Evolutionary conservation across 805 yeast species (phyloP).

Genomic region (Suhomyces faveliae): DNA sequence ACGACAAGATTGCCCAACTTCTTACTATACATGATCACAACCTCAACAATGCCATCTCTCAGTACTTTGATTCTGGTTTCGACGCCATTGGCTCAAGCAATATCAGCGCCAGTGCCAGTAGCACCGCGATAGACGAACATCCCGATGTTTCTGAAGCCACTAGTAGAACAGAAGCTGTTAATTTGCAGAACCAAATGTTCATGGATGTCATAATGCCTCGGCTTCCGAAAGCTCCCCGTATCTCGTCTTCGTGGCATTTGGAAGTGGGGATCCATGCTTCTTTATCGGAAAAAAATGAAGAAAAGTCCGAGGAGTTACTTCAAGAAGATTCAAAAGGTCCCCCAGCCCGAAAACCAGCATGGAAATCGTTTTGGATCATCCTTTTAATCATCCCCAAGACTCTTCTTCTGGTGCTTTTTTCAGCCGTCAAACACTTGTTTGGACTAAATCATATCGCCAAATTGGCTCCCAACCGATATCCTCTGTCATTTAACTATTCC

Average conservation of each 20-base stretch:
- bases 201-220: conserved; percentile 31
- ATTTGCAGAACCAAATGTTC: conserved; percentile 27
- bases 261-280: conserved; percentile 42
- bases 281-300: conserved; percentile 14
- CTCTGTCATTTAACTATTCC: conserved; percentile 27
- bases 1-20: conserved; percentile 45
- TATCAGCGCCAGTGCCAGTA: background rate
- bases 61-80: conserved; percentile 56
- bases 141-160: background rate
- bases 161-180: conserved; percentile 9
- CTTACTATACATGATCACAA: conserved; percentile 57
- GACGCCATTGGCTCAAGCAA: conserved; percentile 15
- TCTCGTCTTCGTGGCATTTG: conserved; percentile 41
- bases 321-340: background rate
- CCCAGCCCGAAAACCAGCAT: conserved; percentile 22
- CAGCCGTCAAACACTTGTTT: conserved; percentile 28
- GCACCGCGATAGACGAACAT: background rate
- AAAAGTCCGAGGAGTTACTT: background rate
- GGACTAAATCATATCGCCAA: conserved; percentile 13
- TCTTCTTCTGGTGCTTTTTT: conserved; percentile 40
- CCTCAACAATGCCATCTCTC: conserved; percentile 57
- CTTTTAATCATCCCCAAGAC: conserved; percentile 57
- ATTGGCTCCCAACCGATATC: conserved; percentile 18
- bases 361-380: conserved; percentile 40
- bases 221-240: conserved; percentile 40